Evolutionary conservation across 306 rosid species (phyloP).

Genomic region (Clitoria ternatea): DNA sequence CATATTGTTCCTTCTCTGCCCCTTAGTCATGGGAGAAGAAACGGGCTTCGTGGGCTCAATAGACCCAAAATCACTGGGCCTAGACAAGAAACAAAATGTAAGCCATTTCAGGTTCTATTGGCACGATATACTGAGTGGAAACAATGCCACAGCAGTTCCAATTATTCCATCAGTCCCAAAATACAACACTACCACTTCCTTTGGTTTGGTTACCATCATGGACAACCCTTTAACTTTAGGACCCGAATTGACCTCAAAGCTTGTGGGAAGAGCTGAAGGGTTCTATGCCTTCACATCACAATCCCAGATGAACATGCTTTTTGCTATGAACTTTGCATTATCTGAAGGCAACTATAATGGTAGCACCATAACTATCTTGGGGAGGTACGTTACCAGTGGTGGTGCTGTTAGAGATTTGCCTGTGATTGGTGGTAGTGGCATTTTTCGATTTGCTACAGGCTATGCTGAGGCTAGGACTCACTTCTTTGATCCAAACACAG

Average conservation of each 20-base stretch:
- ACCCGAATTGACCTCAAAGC: slow-evolving; percentile 27
- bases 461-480: slow-evolving; percentile 43
- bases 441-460: slow-evolving; percentile 59
- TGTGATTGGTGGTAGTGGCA: slow-evolving; percentile 66
- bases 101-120: slow-evolving; percentile 53
- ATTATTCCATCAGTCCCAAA: slow-evolving; percentile 19
- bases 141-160: slow-evolving; percentile 5
- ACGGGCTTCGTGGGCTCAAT: slow-evolving; percentile 21
- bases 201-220: slow-evolving; percentile 21
- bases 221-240: slow-evolving; percentile 35
- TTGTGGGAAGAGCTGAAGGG: slow-evolving; percentile 47
- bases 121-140: slow-evolving; percentile 49
- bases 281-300: slow-evolving; percentile 46
- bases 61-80: slow-evolving; percentile 22
- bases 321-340: slow-evolving; percentile 54
- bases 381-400: too few relatives aligned
- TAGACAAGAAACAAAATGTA: slow-evolving; percentile 26
- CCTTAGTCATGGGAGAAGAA: background rate
- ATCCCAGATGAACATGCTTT: slow-evolving; percentile 23
- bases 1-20: background rate
- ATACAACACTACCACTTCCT: background rate
- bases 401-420: slow-evolving; percentile 53
- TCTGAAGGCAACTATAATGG: slow-evolving; percentile 60
- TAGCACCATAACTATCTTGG: slow-evolving; percentile 45
- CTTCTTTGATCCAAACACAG: background rate